A percentile compares a stretch with the other conserved stretches of the same genome.
These are phyloP conservation scores for Pleurotus pulmonarius DNA, from an alignment of 768 basidiomycete genomes.

Conservation along the genomic window DNA sequence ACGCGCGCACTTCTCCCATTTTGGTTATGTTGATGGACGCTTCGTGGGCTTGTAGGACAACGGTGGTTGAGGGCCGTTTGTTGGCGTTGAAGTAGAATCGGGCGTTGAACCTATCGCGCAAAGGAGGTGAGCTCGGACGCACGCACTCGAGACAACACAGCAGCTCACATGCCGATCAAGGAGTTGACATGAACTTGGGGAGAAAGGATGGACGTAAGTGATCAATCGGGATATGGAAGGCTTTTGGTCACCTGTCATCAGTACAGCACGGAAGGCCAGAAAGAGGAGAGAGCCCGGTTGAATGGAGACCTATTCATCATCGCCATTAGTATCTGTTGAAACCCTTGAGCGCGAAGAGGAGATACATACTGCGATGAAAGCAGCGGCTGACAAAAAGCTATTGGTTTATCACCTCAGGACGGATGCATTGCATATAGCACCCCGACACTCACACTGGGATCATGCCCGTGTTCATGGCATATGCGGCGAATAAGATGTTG, in stretches of 20 bases:
- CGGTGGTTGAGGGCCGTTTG: not conserved
- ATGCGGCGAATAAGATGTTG: not conserved
- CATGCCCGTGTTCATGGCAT: slow-evolving; percentile 5
- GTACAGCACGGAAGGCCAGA: not conserved
- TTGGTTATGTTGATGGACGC: not conserved
- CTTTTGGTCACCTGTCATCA: slow-evolving; percentile 1
- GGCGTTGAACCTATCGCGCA: not conserved
- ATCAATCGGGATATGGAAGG: too few species aligned
- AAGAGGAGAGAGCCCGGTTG: not conserved
- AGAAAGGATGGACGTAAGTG: too few species aligned
- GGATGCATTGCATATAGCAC: too few species aligned
- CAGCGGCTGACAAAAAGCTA: not conserved
- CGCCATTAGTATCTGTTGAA: not conserved
- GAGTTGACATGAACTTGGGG: slow-evolving; percentile 2
- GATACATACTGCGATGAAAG: slow-evolving; percentile 2
- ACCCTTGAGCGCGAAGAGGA: not conserved
- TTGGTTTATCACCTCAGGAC: not conserved
- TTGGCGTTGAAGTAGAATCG: not conserved
- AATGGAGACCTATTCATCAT: not conserved
- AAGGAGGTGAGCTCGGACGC: not conserved
- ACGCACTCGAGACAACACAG: not conserved
- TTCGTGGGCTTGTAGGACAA: slow-evolving; percentile 2
- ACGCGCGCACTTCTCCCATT: not conserved
- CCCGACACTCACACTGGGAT: not conserved
- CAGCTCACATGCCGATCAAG: not conserved